Base-by-base conservation (phyloP, 768 basidiomycete species). In the Tricholoma sp. region DNA sequence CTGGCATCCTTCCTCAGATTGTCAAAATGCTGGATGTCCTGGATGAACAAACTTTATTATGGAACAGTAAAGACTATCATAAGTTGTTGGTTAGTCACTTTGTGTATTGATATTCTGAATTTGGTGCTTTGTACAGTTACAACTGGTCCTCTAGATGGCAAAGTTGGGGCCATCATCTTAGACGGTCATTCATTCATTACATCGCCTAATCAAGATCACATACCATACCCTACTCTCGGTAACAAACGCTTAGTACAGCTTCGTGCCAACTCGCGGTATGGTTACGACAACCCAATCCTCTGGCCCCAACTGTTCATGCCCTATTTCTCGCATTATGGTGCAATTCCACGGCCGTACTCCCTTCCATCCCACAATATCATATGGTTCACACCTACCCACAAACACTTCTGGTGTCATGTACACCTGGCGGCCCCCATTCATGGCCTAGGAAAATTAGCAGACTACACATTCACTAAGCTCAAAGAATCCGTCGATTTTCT, bases 291-390 rank as follows among this genome's bases (percentile, higher is more conserved):
- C 53, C 56, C 53, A 4, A 52, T 55, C n/a, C 13, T 52, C 5
- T 62, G 59, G 55, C 59, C 53, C n/a, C 60, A 61, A 52, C 60
- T 55, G 0, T 59, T 18, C 18, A 47, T 17, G 8, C 18, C 49
- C 7, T 18, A 42, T 31, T 50, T 28, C 31, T 44, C 42, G 18
- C 61, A 62, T 29, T 56, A 51, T 28, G 44, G 49, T 6, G 24
- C 45, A 18, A 62, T 63, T 44, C 51, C 54, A 8, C 53, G 52
- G 50, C 36, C 32, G 4, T 51, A 33, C 36, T 24, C 17, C 13
- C 50, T 33, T 51, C 20, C n/a, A 15, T 9, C 13, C 10, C 32
- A 51, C 17, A 11, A 51, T 6, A 51, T 51, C 17, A 51, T 51
- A 11, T 51, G 31, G 50, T 51, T 17, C 17, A 51, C 17, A 34